phyloP scores from a whole-genome alignment of 2,329 filamentous ascomycete species.

The Scopulariopsis brevicaulis region DNA sequence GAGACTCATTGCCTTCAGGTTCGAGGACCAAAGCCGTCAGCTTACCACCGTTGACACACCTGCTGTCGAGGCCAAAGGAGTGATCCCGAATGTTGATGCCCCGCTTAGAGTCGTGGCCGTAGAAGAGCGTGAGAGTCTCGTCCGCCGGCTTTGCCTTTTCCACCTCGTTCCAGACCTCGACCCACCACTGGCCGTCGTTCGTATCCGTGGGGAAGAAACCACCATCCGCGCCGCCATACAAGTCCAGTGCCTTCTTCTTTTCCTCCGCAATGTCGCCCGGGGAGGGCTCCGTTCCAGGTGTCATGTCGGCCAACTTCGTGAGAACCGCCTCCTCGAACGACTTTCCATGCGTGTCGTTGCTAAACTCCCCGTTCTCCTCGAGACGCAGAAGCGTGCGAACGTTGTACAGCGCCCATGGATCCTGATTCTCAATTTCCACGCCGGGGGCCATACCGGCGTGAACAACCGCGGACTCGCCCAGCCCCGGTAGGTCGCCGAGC shows the following conservation, averaged over 20 bases:
- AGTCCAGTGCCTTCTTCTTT: conserved; percentile 16
- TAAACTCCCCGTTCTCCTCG: conserved; percentile 14
- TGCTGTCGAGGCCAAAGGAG: conserved; percentile 76
- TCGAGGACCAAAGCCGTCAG: conserved; percentile 71
- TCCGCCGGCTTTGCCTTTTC: conserved; percentile 22
- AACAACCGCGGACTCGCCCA: conserved; percentile 48
- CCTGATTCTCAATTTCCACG: conserved; percentile 54
- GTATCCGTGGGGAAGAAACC: conserved; percentile 21
- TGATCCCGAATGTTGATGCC: conserved; percentile 54
- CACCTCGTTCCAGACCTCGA: conserved; percentile 45
- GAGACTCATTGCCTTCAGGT: conserved; percentile 18
- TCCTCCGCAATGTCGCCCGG: conserved; percentile 9
- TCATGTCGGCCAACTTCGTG: neutral
- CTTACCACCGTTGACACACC: conserved; percentile 64
- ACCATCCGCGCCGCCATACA: neutral
- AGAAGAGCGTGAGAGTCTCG: conserved; percentile 52
- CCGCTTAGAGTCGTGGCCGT: conserved; percentile 72
- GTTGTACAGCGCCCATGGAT: conserved; percentile 79
- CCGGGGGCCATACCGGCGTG: conserved; percentile 80
- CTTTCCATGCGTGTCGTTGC: conserved; percentile 8
- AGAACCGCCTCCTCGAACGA: conserved; percentile 5
- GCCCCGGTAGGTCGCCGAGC: conserved; percentile 47
- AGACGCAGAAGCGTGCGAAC: conserved; percentile 69
- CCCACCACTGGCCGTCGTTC: conserved; percentile 53
- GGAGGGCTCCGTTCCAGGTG: neutral